phyloP scores from a whole-genome alignment of 306 rosid species.

The Vicia faba region DNA sequence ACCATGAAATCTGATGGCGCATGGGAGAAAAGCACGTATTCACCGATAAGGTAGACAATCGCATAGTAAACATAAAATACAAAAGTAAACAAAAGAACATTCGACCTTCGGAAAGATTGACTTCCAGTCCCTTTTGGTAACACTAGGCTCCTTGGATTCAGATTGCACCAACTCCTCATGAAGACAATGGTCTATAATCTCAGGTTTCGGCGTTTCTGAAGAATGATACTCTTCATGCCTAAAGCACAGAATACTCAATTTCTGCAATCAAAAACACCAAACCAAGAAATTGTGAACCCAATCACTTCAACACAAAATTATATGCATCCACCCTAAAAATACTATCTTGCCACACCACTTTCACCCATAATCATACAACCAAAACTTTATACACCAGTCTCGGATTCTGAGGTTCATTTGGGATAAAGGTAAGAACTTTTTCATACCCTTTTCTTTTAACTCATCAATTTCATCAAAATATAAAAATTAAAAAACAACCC shows the following conservation, averaged over 20 bases:
- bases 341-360: not conserved
- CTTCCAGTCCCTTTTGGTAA: slow-evolving; percentile 48
- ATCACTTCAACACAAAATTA: not conserved
- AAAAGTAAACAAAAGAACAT: slow-evolving; percentile 26
- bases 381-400: not conserved
- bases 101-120: slow-evolving; percentile 53
- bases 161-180: slow-evolving; percentile 55
- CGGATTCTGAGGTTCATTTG: slow-evolving; percentile 4
- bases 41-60: not conserved
- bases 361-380: not conserved
- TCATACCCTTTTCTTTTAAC: not conserved
- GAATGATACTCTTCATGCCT: slow-evolving; percentile 61
- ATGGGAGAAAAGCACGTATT: not conserved
- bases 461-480: not conserved
- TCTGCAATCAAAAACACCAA: slow-evolving; percentile 51
- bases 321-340: not conserved
- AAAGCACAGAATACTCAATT: slow-evolving; percentile 72
- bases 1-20: not conserved
- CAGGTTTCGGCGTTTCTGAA: slow-evolving; percentile 63
- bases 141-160: slow-evolving; percentile 48
- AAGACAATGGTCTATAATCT: slow-evolving; percentile 47
- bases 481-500: not conserved
- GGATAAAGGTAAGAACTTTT: slow-evolving; percentile 6
- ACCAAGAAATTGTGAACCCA: not conserved
- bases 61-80: not conserved